Conservation (phyloP, 495 filamentous ascomycete genomes). For the Corynascus novoguineensis region DNA sequence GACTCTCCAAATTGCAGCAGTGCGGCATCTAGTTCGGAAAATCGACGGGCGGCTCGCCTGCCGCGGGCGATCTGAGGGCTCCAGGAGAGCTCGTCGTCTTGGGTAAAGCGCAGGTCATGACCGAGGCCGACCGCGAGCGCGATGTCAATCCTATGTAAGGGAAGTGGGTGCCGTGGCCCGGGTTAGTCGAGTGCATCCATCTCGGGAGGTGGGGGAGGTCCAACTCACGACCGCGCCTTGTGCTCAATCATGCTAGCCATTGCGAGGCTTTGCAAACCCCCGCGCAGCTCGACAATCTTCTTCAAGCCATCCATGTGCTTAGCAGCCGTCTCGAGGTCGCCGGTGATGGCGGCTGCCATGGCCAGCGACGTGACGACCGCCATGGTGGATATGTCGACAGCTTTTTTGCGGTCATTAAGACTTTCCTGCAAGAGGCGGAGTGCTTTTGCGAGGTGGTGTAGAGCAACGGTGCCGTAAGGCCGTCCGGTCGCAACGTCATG, state of each 20-base stretch:
- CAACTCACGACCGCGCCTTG: slow-evolving; percentile 4
- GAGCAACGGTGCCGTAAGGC: not conserved
- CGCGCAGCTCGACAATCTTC: slow-evolving; percentile 8
- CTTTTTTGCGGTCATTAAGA: slow-evolving; percentile 1
- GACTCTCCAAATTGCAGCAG: too few relatives aligned
- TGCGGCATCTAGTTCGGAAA: not conserved
- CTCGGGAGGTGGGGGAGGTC: not conserved
- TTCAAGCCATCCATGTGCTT: slow-evolving; percentile 18
- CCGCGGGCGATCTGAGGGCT: slow-evolving; percentile 7
- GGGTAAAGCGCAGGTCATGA: slow-evolving; percentile 6
- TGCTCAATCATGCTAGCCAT: not conserved
- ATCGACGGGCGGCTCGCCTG: not conserved
- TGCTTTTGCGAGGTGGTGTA: slow-evolving; percentile 5
- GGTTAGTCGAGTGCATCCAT: too few relatives aligned
- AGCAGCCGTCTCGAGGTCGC: slow-evolving; percentile 9
- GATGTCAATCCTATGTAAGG: slow-evolving; percentile 8
- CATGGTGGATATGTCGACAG: slow-evolving; percentile 10
- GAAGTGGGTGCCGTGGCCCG: not conserved
- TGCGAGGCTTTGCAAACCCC: not conserved
- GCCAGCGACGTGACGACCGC: slow-evolving; percentile 10
- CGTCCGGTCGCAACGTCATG: not conserved
- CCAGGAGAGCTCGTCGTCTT: not conserved
- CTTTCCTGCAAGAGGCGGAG: slow-evolving; percentile 2
- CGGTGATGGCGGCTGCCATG: slow-evolving; percentile 5
- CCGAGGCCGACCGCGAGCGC: slow-evolving; percentile 11